Conservation (phyloP, 106 monocot species). For the Apostasia shenzhenica region DNA sequence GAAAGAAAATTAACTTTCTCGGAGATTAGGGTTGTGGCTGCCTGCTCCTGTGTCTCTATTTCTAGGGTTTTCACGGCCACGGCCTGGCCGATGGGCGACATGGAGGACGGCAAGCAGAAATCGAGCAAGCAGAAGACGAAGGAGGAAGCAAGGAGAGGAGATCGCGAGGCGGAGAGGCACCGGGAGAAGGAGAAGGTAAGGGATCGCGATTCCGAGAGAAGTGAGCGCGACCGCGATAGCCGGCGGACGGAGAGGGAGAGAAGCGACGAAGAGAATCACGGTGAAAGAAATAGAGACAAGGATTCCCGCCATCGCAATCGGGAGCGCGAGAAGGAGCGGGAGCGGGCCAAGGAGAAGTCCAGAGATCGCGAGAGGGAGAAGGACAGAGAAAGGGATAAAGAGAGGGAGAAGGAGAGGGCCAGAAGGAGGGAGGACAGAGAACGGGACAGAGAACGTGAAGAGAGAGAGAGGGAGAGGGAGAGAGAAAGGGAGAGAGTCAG, state of each 20-base stretch:
- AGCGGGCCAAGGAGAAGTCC: neutral
- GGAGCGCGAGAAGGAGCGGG: conserved; percentile 5
- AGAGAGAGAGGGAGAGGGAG: conserved; percentile 8
- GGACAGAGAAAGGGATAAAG: conserved; percentile 19
- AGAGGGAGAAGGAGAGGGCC: conserved; percentile 14
- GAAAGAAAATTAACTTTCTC: too few species aligned
- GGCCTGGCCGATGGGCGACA: conserved; percentile 2
- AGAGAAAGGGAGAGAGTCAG: conserved; percentile 11
- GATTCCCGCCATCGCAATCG: conserved; percentile 13
- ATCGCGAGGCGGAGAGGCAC: conserved; percentile 11
- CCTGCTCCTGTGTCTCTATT: neutral
- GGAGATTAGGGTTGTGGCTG: too few species aligned
- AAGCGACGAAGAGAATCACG: conserved; percentile 16
- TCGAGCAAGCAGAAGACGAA: conserved; percentile 12
- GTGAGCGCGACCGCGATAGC: conserved; percentile 8
- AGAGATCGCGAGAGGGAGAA: conserved; percentile 9
- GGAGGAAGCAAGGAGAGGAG: conserved; percentile 13
- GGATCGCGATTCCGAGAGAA: conserved; percentile 15
- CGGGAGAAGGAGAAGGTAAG: conserved; percentile 17
- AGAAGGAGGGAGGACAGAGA: neutral
- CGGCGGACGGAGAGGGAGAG: conserved; percentile 29
- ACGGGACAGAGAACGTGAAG: conserved; percentile 7
- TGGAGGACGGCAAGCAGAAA: conserved; percentile 3
- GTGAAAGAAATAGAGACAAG: conserved; percentile 9
- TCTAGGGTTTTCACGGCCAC: neutral